A percentile compares a stretch with the other conserved stretches of the same genome.
These are phyloP conservation scores for Baeospora myosura DNA, from an alignment of 1,284 basidiomycete species.

Conservation along the genomic window DNA sequence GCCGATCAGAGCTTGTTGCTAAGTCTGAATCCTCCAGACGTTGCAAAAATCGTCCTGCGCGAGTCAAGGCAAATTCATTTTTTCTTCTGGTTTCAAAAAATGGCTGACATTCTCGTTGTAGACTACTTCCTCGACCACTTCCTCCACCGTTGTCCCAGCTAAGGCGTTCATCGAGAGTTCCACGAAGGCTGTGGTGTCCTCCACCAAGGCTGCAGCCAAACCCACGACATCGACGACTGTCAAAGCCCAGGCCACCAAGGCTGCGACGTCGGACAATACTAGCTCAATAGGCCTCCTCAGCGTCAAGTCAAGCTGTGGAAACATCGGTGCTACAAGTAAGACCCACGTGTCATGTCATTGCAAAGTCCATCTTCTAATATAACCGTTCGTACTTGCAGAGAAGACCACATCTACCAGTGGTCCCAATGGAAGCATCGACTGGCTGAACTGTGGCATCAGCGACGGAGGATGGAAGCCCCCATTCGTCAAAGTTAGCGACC, in stretches of 20 bases:
- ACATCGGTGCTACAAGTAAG: conserved; percentile 41
- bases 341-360: conserved; percentile 6
- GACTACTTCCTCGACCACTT: neutral
- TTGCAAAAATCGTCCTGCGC: neutral
- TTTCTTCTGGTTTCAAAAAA: neutral
- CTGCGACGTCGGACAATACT: neutral
- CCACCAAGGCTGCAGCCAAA: neutral
- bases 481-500: conserved; percentile 42
- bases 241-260: neutral
- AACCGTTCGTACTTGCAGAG: conserved; percentile 25
- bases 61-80: neutral
- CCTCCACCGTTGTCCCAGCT: neutral
- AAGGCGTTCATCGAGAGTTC: neutral
- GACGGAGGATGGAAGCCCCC: conserved; percentile 59
- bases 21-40: conserved; percentile 5
- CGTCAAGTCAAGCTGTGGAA: conserved; percentile 30
- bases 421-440: conserved; percentile 71
- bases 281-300: conserved; percentile 19
- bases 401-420: conserved; percentile 42
- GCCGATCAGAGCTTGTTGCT: conserved; percentile 20
- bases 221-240: neutral
- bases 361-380: conserved; percentile 2
- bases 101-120: neutral
- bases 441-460: conserved; percentile 74
- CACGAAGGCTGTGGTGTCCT: too few species aligned